Evolutionary conservation across 805 yeast species (phyloP), one percentile per base, ranked within the genome.

Genomic region (Danielia oregonensis): DNA sequence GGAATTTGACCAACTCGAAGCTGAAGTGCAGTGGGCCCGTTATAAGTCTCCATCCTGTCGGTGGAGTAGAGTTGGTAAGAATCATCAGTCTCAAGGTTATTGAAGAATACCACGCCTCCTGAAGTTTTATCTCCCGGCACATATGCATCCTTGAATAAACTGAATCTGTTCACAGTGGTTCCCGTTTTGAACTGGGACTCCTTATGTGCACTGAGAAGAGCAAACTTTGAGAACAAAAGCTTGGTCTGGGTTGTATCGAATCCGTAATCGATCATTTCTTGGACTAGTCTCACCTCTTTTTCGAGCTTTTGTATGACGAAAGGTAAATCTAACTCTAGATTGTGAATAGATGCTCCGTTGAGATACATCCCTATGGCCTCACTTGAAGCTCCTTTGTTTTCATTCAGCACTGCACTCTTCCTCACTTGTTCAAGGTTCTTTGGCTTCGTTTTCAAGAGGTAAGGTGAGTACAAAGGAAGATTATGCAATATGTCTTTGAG

Each of bases 21-120:
- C 22, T 39, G 34, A 5, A 34, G 11, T 2, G 46, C 44, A 11
- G 36, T 37, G 15, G 22, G n/a, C 3, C 49, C 52, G 25, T 74
- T 47, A 49, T 82, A 82, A 0, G 61, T 67, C 6, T 62, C 56
- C 9, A 73, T 54, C 26, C 81, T 66, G 16, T 60, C 52, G 2
- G 51, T 28, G 1, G 75, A 52, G 49, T 71, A 72, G 6, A 61
- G 54, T 1, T 55, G 48, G 51, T 85, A 88, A 21, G 63, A 68
- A 1, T 54, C 48, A 51, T 86, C 95, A 0, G 42, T 51, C 44
- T 79, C 94, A 5, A 91, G 62, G 54, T 93, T 84, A 51, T 91
- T 93, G 49, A 91, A 69, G 63, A 78, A 88, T 1, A 83, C 67
- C 6, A 88, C 72, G 0, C 70, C 72, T 4, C 64, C 63, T 17